These are phyloP conservation scores for Fusarium sp. DNA, from an alignment of 2,329 filamentous ascomycete species.

Conservation along the genomic window DNA sequence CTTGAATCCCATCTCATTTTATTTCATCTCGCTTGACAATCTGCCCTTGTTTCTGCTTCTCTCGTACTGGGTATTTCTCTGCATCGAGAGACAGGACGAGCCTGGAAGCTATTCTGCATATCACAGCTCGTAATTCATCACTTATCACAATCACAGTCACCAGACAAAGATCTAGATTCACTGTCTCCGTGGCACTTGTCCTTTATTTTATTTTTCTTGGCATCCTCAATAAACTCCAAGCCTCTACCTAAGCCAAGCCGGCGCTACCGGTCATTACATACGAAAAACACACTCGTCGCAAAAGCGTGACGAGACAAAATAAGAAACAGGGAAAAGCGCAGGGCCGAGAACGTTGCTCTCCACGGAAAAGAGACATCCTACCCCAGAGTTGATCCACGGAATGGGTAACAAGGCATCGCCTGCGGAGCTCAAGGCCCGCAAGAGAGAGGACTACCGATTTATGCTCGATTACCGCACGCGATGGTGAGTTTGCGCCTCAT, in stretches of 20 bases:
- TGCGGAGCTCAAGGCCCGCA: constrained; percentile 70
- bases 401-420: constrained; percentile 39
- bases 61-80: neutral
- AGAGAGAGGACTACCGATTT: constrained; percentile 82
- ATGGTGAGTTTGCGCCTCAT: constrained; percentile 71
- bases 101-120: constrained; percentile 1
- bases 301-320: neutral
- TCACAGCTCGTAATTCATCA: constrained; percentile 2
- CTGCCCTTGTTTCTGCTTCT: neutral
- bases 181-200: constrained; percentile 16
- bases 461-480: constrained; percentile 86
- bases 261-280: constrained; percentile 12
- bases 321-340: constrained; percentile 5
- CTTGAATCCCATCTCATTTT: constrained; percentile 17
- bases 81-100: constrained; percentile 4
- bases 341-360: constrained; percentile 16
- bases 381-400: constrained; percentile 23
- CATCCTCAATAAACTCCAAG: constrained; percentile 24
- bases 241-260: constrained; percentile 30
- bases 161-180: constrained; percentile 27
- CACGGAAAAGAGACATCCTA: constrained; percentile 1
- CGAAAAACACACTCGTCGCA: neutral
- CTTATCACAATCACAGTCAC: constrained; percentile 12
- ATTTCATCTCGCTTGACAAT: constrained; percentile 10
- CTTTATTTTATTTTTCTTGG: constrained; percentile 11